A percentile compares a stretch with the other conserved stretches of the same genome.
Evolutionary conservation across 352 stramenopile species (phyloP).

Genomic region (Phytophthora fragariae): DNA sequence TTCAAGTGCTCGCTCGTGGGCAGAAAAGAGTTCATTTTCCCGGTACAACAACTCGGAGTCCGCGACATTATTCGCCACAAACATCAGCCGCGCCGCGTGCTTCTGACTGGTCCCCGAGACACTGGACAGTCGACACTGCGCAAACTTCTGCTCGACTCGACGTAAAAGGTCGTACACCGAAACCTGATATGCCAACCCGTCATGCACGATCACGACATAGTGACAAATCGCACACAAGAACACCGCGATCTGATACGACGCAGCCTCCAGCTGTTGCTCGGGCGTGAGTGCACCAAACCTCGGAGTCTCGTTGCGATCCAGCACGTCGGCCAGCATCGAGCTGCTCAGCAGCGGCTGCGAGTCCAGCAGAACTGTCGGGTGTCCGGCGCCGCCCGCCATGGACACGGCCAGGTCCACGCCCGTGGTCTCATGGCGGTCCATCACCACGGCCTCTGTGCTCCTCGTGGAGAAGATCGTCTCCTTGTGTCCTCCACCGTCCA

Average conservation of each 20-base stretch:
- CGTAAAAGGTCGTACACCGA: slow-evolving; percentile 57
- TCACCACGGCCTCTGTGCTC: slow-evolving; percentile 46
- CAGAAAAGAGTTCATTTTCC: slow-evolving; percentile 42
- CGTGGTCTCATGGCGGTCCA: slow-evolving; percentile 50
- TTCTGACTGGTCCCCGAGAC: slow-evolving; percentile 63
- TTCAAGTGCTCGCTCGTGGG: slow-evolving; percentile 50
- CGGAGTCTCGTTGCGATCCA: slow-evolving; percentile 58
- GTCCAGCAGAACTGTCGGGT: slow-evolving; percentile 65
- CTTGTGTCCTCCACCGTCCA: slow-evolving; percentile 27
- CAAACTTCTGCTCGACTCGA: slow-evolving; percentile 58
- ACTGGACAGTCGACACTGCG: slow-evolving; percentile 64
- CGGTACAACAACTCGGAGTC: slow-evolving; percentile 40
- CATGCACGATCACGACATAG: slow-evolving; percentile 77
- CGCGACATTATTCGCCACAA: slow-evolving; percentile 61
- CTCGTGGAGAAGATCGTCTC: slow-evolving; percentile 46
- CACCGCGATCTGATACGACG: slow-evolving; percentile 68
- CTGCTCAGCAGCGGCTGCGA: slow-evolving; percentile 73
- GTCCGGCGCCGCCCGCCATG: slow-evolving; percentile 33
- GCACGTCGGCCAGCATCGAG: slow-evolving; percentile 58
- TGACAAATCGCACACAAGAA: slow-evolving; percentile 81
- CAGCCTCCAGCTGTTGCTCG: slow-evolving; percentile 72
- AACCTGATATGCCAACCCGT: slow-evolving; percentile 45
- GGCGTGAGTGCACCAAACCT: slow-evolving; percentile 60
- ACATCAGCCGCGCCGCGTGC: slow-evolving; percentile 67
- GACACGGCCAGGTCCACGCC: slow-evolving; percentile 71